phyloP scores from a whole-genome alignment of 129 eudicot genomes.

The Smallanthus sonchifolius region DNA sequence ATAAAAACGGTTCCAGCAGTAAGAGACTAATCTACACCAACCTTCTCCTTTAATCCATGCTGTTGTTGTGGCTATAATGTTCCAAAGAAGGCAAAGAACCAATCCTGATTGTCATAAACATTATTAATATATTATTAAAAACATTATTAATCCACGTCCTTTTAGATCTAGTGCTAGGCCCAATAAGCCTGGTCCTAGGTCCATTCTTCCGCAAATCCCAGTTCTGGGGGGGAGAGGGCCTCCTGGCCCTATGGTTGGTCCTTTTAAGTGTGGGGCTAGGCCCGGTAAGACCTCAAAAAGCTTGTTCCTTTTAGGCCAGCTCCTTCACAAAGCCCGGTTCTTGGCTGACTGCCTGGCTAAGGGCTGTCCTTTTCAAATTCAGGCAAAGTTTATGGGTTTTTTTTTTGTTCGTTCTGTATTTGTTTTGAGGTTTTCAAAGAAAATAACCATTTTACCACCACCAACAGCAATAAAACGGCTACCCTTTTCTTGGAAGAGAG shows the following conservation, averaged over 20 bases:
- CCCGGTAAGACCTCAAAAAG: not conserved
- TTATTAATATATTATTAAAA: not conserved
- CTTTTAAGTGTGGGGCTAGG: not conserved
- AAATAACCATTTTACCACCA: too few species aligned
- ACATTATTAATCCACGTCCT: not conserved
- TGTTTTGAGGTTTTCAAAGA: too few species aligned
- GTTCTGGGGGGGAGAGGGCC: not conserved
- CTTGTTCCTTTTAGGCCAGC: not conserved
- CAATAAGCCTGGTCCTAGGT: too few species aligned
- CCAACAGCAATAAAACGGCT: not conserved
- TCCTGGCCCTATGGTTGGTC: not conserved
- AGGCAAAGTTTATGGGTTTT: not conserved
- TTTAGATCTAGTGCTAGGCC: not conserved
- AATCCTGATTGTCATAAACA: slow-evolving; percentile 54
- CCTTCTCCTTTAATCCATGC: slow-evolving; percentile 90
- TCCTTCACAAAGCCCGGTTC: not conserved
- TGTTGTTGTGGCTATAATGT: slow-evolving; percentile 77
- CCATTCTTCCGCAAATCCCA: not conserved
- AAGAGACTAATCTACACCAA: slow-evolving; percentile 19
- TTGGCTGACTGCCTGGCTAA: not conserved
- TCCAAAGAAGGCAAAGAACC: slow-evolving; percentile 71
- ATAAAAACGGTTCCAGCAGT: not conserved
- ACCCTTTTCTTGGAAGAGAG: not conserved
- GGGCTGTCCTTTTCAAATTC: not conserved
- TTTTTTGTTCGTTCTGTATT: too few species aligned